These are phyloP conservation scores for Phylloboletellus chloephorus DNA, from an alignment of 1,284 basidiomycete species.

Conservation along the genomic window DNA sequence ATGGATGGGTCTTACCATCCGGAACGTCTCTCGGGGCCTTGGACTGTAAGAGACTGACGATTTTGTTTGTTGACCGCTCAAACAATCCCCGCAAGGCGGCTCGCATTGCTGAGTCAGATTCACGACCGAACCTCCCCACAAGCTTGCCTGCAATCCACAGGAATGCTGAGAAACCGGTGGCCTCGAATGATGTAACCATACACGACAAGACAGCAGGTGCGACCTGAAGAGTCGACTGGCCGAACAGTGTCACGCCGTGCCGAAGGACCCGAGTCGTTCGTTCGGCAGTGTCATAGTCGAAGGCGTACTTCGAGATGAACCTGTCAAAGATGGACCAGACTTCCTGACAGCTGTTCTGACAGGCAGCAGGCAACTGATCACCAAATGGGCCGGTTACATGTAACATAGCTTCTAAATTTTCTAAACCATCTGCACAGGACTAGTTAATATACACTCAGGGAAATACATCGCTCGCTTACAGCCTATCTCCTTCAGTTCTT, in stretches of 20 bases:
- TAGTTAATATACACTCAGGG: background rate
- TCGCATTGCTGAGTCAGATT: slow-evolving; percentile 49
- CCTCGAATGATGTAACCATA: slow-evolving; percentile 76
- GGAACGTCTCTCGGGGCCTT: slow-evolving; percentile 70
- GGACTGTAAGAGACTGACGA: slow-evolving; percentile 62
- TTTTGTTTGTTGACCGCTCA: slow-evolving; percentile 67
- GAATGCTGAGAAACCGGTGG: slow-evolving; percentile 82
- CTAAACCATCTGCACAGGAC: slow-evolving; percentile 60
- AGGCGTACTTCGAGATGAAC: slow-evolving; percentile 79
- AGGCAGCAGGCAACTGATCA: slow-evolving; percentile 74
- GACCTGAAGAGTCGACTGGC: slow-evolving; percentile 59
- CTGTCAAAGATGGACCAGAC: slow-evolving; percentile 82
- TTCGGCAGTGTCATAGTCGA: slow-evolving; percentile 77
- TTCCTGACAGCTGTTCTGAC: slow-evolving; percentile 73
- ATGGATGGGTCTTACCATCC: slow-evolving; percentile 56
- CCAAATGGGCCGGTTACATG: slow-evolving; percentile 76
- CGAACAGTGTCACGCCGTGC: slow-evolving; percentile 80
- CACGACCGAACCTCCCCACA: slow-evolving; percentile 66
- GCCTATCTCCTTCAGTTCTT: slow-evolving; percentile 57
- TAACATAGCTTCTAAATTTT: slow-evolving; percentile 87
- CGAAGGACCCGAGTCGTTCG: slow-evolving; percentile 84
- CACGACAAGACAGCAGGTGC: slow-evolving; percentile 69
- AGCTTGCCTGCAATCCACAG: slow-evolving; percentile 93
- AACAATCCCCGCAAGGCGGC: slow-evolving; percentile 61
- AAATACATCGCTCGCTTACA: slow-evolving; percentile 41